A percentile compares a stretch with the other conserved stretches of the same genome.
phyloP scores from a whole-genome alignment of 768 basidiomycete species.

The Lactifluus subvellereus region DNA sequence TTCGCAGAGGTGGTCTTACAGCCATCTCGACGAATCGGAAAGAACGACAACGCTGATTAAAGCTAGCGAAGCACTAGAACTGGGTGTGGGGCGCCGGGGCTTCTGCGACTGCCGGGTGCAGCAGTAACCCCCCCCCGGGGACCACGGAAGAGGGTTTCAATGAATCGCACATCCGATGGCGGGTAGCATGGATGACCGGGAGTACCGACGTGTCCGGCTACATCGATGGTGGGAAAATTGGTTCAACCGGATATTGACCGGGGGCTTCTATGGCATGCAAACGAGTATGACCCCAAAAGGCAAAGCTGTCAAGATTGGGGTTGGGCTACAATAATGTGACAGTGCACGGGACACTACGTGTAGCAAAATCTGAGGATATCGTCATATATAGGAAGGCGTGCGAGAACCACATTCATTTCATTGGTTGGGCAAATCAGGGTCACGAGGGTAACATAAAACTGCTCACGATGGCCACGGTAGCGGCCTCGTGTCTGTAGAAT shows the following conservation, averaged over 20 bases:
- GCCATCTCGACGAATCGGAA: not conserved
- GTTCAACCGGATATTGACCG: not conserved
- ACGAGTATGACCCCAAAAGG: not conserved
- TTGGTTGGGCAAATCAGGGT: not conserved
- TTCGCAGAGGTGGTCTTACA: not conserved
- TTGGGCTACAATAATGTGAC: not conserved
- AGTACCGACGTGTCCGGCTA: not conserved
- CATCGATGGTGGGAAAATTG: not conserved
- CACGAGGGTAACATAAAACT: not conserved
- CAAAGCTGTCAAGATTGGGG: not conserved
- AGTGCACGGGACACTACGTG: not conserved
- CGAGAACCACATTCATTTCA: not conserved
- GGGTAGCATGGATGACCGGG: not conserved
- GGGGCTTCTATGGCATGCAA: no score
- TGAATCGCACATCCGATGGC: not conserved
- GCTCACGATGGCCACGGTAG: not conserved
- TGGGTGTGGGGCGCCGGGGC: not conserved
- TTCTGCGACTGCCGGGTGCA: not conserved
- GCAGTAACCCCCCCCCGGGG: no score
- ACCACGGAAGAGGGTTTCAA: not conserved
- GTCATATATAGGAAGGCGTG: not conserved
- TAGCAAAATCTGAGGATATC: not conserved
- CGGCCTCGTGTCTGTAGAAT: not conserved
- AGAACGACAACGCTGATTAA: not conserved
- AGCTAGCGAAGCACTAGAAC: not conserved